Evolutionary conservation across 495 filamentous ascomycete genomes (phyloP).

Genomic region (Trichoderma asperelloides): DNA sequence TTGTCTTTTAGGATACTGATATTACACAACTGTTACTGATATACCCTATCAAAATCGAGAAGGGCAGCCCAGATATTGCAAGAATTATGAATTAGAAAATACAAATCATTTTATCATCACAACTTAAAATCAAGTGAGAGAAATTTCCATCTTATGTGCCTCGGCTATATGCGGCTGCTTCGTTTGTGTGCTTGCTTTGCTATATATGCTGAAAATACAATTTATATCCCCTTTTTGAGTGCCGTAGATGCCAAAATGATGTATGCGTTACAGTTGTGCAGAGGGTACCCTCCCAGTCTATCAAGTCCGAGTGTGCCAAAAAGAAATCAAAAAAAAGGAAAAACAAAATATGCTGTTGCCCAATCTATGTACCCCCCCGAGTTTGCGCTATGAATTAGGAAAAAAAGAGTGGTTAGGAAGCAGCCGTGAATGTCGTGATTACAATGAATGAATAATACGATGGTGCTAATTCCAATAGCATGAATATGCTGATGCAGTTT

Average conservation of each 20-base stretch:
- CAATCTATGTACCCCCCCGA: neutral
- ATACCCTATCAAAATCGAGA: too few species aligned
- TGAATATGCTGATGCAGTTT: neutral
- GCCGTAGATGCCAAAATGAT: slow-evolving; percentile 14
- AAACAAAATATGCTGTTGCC: neutral
- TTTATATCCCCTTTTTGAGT: slow-evolving; percentile 13
- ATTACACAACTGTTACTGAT: too few species aligned
- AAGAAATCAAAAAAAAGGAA: neutral
- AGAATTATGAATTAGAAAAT: too few species aligned
- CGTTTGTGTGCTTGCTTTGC: slow-evolving; percentile 15
- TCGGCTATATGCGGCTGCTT: slow-evolving; percentile 4
- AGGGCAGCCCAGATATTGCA: too few species aligned
- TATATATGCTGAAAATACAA: slow-evolving; percentile 13
- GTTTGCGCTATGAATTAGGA: neutral
- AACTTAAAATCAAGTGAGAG: too few species aligned
- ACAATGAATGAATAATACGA: neutral
- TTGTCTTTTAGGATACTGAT: too few species aligned
- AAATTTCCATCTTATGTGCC: neutral
- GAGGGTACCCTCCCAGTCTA: neutral
- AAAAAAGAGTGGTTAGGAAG: neutral
- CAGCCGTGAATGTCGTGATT: neutral
- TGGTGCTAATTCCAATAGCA: neutral
- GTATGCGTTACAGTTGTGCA: neutral
- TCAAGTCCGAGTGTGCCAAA: neutral
- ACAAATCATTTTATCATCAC: too few species aligned